phyloP scores from a whole-genome alignment of 2,329 filamentous ascomycete species.

The Fusarium verticillioides region DNA sequence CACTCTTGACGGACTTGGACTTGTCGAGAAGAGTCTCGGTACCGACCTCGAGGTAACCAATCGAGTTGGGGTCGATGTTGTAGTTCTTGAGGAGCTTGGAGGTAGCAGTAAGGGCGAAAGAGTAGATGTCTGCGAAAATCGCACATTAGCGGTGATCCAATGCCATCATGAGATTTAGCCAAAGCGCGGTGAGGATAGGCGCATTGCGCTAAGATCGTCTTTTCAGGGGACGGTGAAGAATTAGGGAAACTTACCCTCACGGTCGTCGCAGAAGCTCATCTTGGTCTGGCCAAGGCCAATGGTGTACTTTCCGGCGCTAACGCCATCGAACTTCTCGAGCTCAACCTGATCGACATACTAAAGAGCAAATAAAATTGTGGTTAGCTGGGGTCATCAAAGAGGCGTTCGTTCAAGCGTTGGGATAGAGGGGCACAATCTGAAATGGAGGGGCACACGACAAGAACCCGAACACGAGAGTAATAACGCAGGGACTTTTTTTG shows the following conservation, averaged over 20 bases:
- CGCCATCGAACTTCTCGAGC: constrained; percentile 88
- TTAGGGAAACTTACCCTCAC: constrained; percentile 70
- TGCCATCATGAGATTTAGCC: neutral
- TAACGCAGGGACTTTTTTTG: constrained; percentile 38
- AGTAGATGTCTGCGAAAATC: constrained; percentile 79
- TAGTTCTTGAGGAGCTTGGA: constrained; percentile 85
- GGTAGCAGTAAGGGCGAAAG: constrained; percentile 80
- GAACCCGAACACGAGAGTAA: constrained; percentile 26
- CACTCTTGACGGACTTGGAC: constrained; percentile 90
- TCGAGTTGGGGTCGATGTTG: constrained; percentile 80
- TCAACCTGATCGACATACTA: constrained; percentile 87
- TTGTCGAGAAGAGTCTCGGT: constrained; percentile 90
- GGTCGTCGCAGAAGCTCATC: constrained; percentile 92
- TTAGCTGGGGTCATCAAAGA: constrained; percentile 42
- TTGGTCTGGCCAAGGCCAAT: constrained; percentile 91
- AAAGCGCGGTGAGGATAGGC: constrained; percentile 12
- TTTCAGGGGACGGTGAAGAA: constrained; percentile 20
- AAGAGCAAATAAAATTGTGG: constrained; percentile 31
- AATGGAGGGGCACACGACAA: constrained; percentile 45
- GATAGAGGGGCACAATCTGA: constrained; percentile 39
- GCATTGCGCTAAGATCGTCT: constrained; percentile 13
- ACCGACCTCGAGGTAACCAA: constrained; percentile 85
- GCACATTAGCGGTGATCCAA: constrained; percentile 28
- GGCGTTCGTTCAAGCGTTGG: constrained; percentile 22
- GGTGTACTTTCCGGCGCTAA: constrained; percentile 85